These are phyloP conservation scores for Volvox africanus DNA, from an alignment of 139 green algal species.

Conservation along the genomic window DNA sequence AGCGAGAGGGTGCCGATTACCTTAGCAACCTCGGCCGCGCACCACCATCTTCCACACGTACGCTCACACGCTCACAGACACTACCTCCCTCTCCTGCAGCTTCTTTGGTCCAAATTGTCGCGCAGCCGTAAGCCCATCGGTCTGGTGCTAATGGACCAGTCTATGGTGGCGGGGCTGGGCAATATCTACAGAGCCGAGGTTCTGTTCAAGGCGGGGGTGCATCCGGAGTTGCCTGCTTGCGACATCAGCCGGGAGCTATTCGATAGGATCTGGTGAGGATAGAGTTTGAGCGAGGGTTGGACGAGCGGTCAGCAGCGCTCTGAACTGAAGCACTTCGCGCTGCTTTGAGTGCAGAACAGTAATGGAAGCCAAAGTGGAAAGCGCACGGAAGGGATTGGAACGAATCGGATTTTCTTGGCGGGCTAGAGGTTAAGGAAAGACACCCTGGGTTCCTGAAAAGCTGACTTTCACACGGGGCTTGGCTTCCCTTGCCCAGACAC, in stretches of 20 bases:
- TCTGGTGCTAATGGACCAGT: conserved; percentile 88
- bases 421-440: too few relatives aligned
- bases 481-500: too few relatives aligned
- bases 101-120: background rate
- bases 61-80: too few relatives aligned
- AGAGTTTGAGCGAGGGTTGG: background rate
- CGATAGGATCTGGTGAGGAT: conserved; percentile 66
- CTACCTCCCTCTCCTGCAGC: background rate
- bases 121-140: conserved; percentile 76
- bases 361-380: too few relatives aligned
- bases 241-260: conserved; percentile 69
- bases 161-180: conserved; percentile 81
- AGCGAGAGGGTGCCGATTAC: background rate
- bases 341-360: too few relatives aligned
- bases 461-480: too few relatives aligned
- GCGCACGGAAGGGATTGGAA: too few relatives aligned
- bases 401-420: too few relatives aligned
- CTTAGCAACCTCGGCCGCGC: background rate
- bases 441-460: too few relatives aligned
- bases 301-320: background rate
- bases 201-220: conserved; percentile 85
- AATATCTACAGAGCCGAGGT: conserved; percentile 93
- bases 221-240: conserved; percentile 82
- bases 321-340: too few relatives aligned
- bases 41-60: too few relatives aligned